Percentiles rank a stretch among this genome's conserved stretches.
These are phyloP conservation scores for Xylariaceae sp. DNA, from an alignment of 2,329 filamentous ascomycete species.

Conservation along the genomic window DNA sequence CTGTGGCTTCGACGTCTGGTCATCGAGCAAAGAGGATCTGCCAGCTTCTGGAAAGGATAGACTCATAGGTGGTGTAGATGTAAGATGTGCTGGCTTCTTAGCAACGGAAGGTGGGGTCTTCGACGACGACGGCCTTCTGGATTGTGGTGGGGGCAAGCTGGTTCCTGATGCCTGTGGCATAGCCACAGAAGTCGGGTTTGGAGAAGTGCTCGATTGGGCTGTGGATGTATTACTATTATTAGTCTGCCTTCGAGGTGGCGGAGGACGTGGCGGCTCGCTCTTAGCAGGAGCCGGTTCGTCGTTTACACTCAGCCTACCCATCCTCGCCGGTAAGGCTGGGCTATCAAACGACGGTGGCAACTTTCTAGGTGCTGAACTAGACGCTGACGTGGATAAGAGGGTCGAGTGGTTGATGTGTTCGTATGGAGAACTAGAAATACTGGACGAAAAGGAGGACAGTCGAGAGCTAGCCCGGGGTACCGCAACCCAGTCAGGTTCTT, in stretches of 20 bases:
- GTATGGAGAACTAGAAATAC: conserved; percentile 53
- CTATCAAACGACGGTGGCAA: conserved; percentile 48
- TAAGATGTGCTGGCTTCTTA: conserved; percentile 55
- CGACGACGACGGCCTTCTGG: conserved; percentile 20
- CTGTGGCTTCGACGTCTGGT: conserved; percentile 23
- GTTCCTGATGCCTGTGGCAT: conserved; percentile 25
- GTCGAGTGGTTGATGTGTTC: conserved; percentile 51
- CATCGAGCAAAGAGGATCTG: conserved; percentile 18
- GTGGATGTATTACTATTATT: conserved; percentile 23
- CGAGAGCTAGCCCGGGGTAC: conserved; percentile 51
- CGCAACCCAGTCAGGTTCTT: conserved; percentile 80
- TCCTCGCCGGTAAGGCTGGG: conserved; percentile 40
- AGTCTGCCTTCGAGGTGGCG: conserved; percentile 32
- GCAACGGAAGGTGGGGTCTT: conserved; percentile 44
- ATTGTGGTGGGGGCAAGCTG: conserved; percentile 10
- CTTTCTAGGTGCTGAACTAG: conserved; percentile 43
- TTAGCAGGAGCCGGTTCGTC: conserved; percentile 35
- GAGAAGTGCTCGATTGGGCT: conserved; percentile 15
- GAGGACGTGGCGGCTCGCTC: conserved; percentile 39
- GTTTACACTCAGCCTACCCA: conserved; percentile 39
- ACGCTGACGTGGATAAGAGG: conserved; percentile 41
- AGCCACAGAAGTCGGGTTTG: conserved; percentile 34
- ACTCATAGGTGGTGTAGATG: conserved; percentile 31
- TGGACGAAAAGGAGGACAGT: conserved; percentile 47
- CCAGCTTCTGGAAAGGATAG: conserved; percentile 18